Percentiles rank a stretch among this genome's conserved stretches.
phyloP scores from a whole-genome alignment of 108 stramenopile genomes.

The Thalassiosira profunda region DNA sequence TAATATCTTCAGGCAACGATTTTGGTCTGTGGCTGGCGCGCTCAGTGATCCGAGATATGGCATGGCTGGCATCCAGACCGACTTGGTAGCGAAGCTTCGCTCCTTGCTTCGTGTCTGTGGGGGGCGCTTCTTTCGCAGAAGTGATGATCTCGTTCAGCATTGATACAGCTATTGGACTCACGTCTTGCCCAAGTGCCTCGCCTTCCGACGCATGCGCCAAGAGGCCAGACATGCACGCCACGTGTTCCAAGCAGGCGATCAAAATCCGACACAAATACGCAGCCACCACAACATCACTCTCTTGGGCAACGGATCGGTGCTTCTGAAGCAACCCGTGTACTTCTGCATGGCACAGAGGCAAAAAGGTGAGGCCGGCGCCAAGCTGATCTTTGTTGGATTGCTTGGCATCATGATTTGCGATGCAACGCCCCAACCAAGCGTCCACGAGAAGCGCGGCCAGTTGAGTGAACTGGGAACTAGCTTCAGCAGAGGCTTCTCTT shows the following conservation, averaged over 20 bases:
- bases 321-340: constrained; percentile 20
- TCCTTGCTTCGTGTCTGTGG: background rate
- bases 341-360: constrained; percentile 31
- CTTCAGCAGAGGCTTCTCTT: background rate
- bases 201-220: constrained; percentile 9
- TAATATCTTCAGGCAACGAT: constrained; percentile 38
- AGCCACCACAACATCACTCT: background rate
- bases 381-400: constrained; percentile 40
- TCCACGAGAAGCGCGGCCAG: constrained; percentile 28
- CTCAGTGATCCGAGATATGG: constrained; percentile 26
- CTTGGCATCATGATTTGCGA: constrained; percentile 48
- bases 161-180: constrained; percentile 21
- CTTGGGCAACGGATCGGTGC: background rate
- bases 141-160: constrained; percentile 20
- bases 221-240: constrained; percentile 42
- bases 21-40: constrained; percentile 11
- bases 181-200: constrained; percentile 12
- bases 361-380: constrained; percentile 16
- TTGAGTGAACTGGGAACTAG: background rate
- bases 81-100: constrained; percentile 12
- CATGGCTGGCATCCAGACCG: constrained; percentile 24
- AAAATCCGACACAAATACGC: constrained; percentile 18
- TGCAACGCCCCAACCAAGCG: constrained; percentile 44
- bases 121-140: constrained; percentile 27
- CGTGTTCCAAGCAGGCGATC: constrained; percentile 34